These are phyloP conservation scores for Lactifluus pinguis DNA, from an alignment of 768 basidiomycete genomes.

Conservation along the genomic window DNA sequence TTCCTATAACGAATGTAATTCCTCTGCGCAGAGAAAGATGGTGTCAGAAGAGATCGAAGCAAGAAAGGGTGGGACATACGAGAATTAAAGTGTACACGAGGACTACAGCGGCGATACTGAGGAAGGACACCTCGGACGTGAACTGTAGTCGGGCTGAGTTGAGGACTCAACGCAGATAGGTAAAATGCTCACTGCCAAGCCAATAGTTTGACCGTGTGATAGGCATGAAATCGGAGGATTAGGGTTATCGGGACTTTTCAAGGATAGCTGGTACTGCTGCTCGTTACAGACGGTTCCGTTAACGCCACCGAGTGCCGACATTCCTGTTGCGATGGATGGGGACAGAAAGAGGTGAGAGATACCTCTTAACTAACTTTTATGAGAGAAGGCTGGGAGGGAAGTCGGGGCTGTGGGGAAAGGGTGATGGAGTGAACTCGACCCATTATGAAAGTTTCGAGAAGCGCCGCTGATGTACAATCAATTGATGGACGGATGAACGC, in stretches of 20 bases:
- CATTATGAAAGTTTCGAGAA: background rate
- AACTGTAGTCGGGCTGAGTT: conserved; percentile 21
- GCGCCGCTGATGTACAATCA: too few species aligned
- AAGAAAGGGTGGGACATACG: background rate
- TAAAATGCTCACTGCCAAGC: conserved; percentile 26
- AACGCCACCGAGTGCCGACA: background rate
- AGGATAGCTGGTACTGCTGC: background rate
- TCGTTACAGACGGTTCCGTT: conserved; percentile 5
- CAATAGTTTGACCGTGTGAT: conserved; percentile 30
- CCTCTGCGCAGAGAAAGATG: background rate
- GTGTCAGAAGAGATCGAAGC: background rate
- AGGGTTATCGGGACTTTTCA: too few species aligned
- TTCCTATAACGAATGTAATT: conserved; percentile 7
- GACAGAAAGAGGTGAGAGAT: too few species aligned
- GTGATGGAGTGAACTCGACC: background rate
- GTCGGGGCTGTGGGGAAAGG: background rate
- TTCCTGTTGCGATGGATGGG: background rate
- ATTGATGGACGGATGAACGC: too few species aligned
- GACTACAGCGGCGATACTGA: background rate
- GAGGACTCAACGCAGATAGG: background rate
- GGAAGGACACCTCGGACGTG: conserved; percentile 27
- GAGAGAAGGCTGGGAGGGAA: background rate
- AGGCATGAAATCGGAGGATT: conserved; percentile 21
- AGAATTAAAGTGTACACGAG: background rate
- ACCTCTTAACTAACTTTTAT: too few species aligned